These are phyloP conservation scores for Mortierella alpina DNA, from an alignment of 192 early-diverging fungal species.

Conservation along the genomic window DNA sequence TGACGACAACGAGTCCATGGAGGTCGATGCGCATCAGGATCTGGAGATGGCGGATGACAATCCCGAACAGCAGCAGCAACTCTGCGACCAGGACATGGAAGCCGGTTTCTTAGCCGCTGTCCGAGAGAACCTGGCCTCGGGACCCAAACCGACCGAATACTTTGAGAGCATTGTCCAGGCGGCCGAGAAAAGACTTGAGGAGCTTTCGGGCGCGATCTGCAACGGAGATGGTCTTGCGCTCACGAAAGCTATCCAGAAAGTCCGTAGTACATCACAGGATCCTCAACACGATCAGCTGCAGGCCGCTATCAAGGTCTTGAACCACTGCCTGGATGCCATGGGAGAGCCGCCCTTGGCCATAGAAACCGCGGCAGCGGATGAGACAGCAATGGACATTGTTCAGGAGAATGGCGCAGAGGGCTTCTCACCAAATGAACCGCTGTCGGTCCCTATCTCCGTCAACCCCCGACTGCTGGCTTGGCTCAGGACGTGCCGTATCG, in stretches of 20 bases:
- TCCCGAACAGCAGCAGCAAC: slow-evolving; percentile 11
- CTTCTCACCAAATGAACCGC: neutral
- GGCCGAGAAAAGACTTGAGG: slow-evolving; percentile 21
- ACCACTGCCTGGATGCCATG: slow-evolving; percentile 28
- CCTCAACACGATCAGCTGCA: neutral
- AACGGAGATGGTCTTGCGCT: slow-evolving; percentile 15
- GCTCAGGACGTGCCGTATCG: slow-evolving; percentile 27
- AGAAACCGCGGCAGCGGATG: neutral
- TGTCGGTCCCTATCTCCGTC: slow-evolving; percentile 16
- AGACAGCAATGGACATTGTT: neutral
- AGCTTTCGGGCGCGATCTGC: slow-evolving; percentile 26
- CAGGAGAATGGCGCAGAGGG: neutral
- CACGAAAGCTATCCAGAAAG: slow-evolving; percentile 7
- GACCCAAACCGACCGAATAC: slow-evolving; percentile 17
- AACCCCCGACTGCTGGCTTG: slow-evolving; percentile 24
- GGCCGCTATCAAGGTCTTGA: slow-evolving; percentile 11
- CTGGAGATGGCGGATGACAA: slow-evolving; percentile 17
- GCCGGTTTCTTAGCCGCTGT: slow-evolving; percentile 4
- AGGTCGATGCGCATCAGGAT: slow-evolving; percentile 24
- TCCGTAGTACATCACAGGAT: neutral
- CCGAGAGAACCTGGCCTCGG: neutral
- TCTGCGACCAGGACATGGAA: neutral
- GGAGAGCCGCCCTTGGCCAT: slow-evolving; percentile 6
- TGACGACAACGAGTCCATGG: slow-evolving; percentile 13
- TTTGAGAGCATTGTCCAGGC: slow-evolving; percentile 10